Percentiles rank a stretch among this genome's conserved stretches.
Conservation (phyloP, 2,329 filamentous ascomycete genomes). For the Gnomoniopsis smithogilvyi region DNA sequence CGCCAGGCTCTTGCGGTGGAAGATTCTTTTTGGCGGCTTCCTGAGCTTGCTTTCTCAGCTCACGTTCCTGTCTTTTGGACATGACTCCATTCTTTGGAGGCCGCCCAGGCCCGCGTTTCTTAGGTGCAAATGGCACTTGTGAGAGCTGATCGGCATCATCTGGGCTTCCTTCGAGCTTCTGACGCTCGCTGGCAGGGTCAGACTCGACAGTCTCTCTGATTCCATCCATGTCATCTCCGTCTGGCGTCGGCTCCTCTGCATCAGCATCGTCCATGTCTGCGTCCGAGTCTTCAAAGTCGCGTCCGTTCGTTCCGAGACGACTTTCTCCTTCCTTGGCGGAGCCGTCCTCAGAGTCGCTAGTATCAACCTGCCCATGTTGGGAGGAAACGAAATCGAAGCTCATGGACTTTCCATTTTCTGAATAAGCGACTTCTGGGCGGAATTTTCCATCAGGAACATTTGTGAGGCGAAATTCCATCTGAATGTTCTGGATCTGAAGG, state of each 20-base stretch:
- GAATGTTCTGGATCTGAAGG: constrained; percentile 70
- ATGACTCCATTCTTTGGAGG: constrained; percentile 81
- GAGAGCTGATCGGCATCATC: constrained; percentile 24
- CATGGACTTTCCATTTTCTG: constrained; percentile 64
- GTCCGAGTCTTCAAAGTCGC: constrained; percentile 22
- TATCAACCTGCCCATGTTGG: constrained; percentile 45
- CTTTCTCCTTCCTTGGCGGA: background rate
- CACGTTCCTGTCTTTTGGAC: constrained; percentile 70
- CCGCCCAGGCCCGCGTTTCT: constrained; percentile 73
- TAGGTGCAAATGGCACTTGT: constrained; percentile 42
- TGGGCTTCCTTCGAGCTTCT: constrained; percentile 25
- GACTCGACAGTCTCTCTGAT: constrained; percentile 31
- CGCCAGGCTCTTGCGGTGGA: constrained; percentile 42
- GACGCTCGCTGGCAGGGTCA: constrained; percentile 25
- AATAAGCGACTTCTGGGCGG: constrained; percentile 54
- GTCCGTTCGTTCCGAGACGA: constrained; percentile 19
- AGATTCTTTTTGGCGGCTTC: constrained; percentile 56
- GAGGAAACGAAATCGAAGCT: constrained; percentile 69
- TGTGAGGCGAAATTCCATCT: constrained; percentile 67
- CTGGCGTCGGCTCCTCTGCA: constrained; percentile 25
- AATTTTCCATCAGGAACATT: constrained; percentile 55
- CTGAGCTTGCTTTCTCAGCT: constrained; percentile 62
- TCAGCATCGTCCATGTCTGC: constrained; percentile 21
- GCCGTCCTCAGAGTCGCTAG: constrained; percentile 37
- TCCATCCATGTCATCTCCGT: constrained; percentile 22